phyloP scores from a whole-genome alignment of 2,329 filamentous ascomycete genomes.

The Aspergillus intermedius region DNA sequence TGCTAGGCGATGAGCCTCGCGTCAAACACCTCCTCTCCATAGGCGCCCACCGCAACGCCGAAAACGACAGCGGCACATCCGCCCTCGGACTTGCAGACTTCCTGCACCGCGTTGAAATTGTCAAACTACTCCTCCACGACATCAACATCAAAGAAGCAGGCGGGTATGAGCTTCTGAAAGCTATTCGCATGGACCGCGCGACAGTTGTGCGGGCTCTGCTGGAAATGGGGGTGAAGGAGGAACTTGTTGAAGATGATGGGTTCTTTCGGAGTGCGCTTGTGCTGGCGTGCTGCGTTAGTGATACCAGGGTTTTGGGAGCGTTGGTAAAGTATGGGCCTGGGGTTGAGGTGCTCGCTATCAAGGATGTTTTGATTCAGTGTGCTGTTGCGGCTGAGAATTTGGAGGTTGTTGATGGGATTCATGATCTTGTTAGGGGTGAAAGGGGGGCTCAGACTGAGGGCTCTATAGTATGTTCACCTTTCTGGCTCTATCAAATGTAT shows the following conservation, averaged over 20 bases:
- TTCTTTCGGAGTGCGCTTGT: slow-evolving; percentile 5
- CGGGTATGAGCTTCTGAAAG: slow-evolving; percentile 5
- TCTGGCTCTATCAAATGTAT: too few relatives aligned
- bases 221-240: slow-evolving; percentile 9
- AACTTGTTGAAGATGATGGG: slow-evolving; percentile 1
- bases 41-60: slow-evolving; percentile 7
- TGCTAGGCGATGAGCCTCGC: slow-evolving; percentile 2
- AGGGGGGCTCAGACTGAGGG: neutral
- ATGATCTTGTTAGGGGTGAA: slow-evolving; percentile 15
- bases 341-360: slow-evolving; percentile 16
- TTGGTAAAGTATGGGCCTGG: slow-evolving; percentile 25
- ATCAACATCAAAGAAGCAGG: slow-evolving; percentile 4
- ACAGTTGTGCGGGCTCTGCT: slow-evolving; percentile 8
- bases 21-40: slow-evolving; percentile 4
- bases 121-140: slow-evolving; percentile 6
- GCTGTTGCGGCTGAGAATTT: slow-evolving; percentile 17
- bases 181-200: slow-evolving; percentile 2
- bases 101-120: slow-evolving; percentile 3
- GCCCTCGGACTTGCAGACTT: slow-evolving; percentile 10
- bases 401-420: slow-evolving; percentile 28
- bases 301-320: slow-evolving; percentile 1
- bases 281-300: slow-evolving; percentile 6
- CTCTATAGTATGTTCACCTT: neutral
- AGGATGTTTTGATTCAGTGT: slow-evolving; percentile 14
- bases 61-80: slow-evolving; percentile 2